A percentile compares a stretch with the other conserved stretches of the same genome.
These are phyloP conservation scores for Pseudodiploospora longispora DNA, from an alignment of 2,329 filamentous ascomycete species.

Conservation along the genomic window DNA sequence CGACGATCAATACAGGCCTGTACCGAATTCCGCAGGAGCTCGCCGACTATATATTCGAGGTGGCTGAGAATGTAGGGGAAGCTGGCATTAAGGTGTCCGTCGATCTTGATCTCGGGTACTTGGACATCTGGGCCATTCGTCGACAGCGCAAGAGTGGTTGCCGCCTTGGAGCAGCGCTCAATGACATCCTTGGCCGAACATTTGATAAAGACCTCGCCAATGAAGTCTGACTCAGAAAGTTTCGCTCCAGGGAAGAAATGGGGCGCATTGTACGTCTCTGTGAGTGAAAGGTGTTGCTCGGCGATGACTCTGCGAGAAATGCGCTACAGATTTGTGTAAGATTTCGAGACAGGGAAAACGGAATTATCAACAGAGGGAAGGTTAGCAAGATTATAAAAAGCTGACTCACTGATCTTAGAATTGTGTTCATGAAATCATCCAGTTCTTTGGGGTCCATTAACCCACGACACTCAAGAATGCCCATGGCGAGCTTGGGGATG, in stretches of 20 bases:
- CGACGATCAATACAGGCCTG: slow-evolving; percentile 81
- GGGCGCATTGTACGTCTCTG: slow-evolving; percentile 84
- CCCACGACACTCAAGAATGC: slow-evolving; percentile 81
- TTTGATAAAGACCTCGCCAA: slow-evolving; percentile 90
- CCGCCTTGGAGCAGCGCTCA: slow-evolving; percentile 68
- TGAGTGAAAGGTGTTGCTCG: slow-evolving; percentile 91
- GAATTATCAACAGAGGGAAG: no score
- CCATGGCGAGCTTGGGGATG: slow-evolving; percentile 90
- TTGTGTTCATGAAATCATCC: slow-evolving; percentile 91
- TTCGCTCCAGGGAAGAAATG: slow-evolving; percentile 81
- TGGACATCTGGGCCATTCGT: slow-evolving; percentile 64
- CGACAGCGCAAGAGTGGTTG: slow-evolving; percentile 63
- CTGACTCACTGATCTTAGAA: slow-evolving; percentile 69
- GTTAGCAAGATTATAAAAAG: background rate
- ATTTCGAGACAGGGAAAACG: background rate
- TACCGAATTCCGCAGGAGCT: slow-evolving; percentile 89
- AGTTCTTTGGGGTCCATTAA: slow-evolving; percentile 74
- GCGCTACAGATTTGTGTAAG: slow-evolving; percentile 43
- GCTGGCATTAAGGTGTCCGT: slow-evolving; percentile 78
- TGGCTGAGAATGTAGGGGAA: slow-evolving; percentile 97
- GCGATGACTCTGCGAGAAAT: slow-evolving; percentile 96
- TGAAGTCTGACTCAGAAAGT: slow-evolving; percentile 68
- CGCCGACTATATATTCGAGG: slow-evolving; percentile 93
- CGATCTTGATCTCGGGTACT: slow-evolving; percentile 73
- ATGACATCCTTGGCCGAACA: slow-evolving; percentile 89